Conservation (phyloP, 1,284 basidiomycete species). For the Cystobasidium slooffiae region DNA sequence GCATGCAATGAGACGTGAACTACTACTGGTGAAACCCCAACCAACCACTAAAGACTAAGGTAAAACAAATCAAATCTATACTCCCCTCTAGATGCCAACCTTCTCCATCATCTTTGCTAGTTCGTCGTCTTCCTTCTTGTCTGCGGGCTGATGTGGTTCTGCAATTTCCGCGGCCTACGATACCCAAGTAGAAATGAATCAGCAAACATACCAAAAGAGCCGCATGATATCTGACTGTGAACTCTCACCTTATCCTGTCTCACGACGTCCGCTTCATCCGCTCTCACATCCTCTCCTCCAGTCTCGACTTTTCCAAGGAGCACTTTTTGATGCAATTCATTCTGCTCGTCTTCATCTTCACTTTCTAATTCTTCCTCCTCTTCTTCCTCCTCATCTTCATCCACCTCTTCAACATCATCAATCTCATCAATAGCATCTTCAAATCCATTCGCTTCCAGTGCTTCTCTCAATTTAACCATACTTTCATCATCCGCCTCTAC, state of each 20-base stretch:
- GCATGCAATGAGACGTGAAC: too few species aligned
- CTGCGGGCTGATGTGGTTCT: slow-evolving; percentile 16
- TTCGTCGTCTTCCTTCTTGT: slow-evolving; percentile 43
- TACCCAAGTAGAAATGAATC: too few species aligned
- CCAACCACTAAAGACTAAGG: too few species aligned
- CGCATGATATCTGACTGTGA: too few species aligned
- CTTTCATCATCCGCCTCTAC: slow-evolving; percentile 78
- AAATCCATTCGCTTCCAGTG: slow-evolving; percentile 73
- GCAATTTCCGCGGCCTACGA: slow-evolving; percentile 33
- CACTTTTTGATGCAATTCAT: slow-evolving; percentile 43
- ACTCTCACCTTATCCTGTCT: slow-evolving; percentile 40
- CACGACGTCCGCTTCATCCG: slow-evolving; percentile 35
- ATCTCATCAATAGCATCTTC: slow-evolving; percentile 78
- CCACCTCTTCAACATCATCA: slow-evolving; percentile 64
- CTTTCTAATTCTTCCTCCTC: slow-evolving; percentile 54
- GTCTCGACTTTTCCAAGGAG: slow-evolving; percentile 34
- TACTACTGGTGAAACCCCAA: too few species aligned
- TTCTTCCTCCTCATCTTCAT: slow-evolving; percentile 48
- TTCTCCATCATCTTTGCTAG: slow-evolving; percentile 42
- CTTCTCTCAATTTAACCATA: slow-evolving; percentile 67
- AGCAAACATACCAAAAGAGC: too few species aligned
- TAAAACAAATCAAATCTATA: too few species aligned
- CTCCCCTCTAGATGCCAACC: slow-evolving; percentile 21
- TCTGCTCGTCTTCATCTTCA: slow-evolving; percentile 52
- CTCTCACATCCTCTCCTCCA: slow-evolving; percentile 43